phyloP scores from a whole-genome alignment of 2,329 filamentous ascomycete species.

The Thelonectria olida region DNA sequence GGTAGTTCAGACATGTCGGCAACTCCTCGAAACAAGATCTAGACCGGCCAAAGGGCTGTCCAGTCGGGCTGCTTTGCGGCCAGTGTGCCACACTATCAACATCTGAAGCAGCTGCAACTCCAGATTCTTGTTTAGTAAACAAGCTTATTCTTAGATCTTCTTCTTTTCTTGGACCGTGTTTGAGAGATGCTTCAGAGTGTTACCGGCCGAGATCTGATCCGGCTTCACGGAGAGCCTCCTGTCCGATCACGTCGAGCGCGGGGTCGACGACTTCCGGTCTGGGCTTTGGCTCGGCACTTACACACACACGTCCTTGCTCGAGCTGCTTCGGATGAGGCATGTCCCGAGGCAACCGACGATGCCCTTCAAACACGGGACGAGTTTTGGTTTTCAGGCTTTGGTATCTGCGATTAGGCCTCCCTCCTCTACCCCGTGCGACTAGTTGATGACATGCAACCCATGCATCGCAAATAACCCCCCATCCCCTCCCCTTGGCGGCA shows the following conservation, averaged over 20 bases:
- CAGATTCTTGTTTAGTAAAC: slow-evolving; percentile 27
- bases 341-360: neutral
- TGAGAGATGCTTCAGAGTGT: slow-evolving; percentile 40
- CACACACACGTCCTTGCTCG: neutral
- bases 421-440: too few species aligned
- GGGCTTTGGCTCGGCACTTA: neutral
- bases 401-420: too few species aligned
- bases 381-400: slow-evolving; percentile 12
- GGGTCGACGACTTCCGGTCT: slow-evolving; percentile 21
- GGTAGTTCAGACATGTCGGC: slow-evolving; percentile 13
- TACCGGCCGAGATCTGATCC: slow-evolving; percentile 32
- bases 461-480: neutral
- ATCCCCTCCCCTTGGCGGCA: slow-evolving; percentile 5
- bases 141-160: slow-evolving; percentile 32
- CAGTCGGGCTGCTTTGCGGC: neutral
- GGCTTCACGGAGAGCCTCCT: slow-evolving; percentile 33
- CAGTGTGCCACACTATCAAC: slow-evolving; percentile 2
- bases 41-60: neutral
- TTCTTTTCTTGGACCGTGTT: slow-evolving; percentile 27
- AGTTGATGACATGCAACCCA: slow-evolving; percentile 6
- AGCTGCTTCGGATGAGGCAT: slow-evolving; percentile 13
- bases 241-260: slow-evolving; percentile 1
- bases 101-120: slow-evolving; percentile 24
- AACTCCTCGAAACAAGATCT: slow-evolving; percentile 10
- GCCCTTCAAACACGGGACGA: neutral